These are phyloP conservation scores for Dactylis glomerata DNA, from an alignment of 176 grass and related monocot genomes.

Conservation along the genomic window DNA sequence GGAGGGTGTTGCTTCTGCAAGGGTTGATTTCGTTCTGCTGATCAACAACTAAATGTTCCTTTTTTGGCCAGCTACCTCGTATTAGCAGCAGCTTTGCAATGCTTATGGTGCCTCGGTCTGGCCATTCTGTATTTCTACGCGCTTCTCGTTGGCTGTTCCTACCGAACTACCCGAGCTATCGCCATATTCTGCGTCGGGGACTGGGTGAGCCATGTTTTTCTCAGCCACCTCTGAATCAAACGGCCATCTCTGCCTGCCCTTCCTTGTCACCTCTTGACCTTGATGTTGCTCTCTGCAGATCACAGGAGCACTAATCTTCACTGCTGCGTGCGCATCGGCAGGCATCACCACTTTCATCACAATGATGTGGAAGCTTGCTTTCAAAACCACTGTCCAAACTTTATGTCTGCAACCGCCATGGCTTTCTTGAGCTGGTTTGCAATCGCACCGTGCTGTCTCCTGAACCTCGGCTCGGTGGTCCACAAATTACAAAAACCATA, in stretches of 20 bases:
- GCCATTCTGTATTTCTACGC: conserved; percentile 72
- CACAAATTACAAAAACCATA: conserved; percentile 32
- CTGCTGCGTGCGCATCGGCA: conserved; percentile 77
- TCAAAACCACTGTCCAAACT: conserved; percentile 71
- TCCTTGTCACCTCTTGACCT: background rate
- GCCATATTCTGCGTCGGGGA: conserved; percentile 77
- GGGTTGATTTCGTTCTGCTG: too few relatives aligned
- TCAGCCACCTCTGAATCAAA: too few relatives aligned
- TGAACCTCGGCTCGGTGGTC: conserved; percentile 79
- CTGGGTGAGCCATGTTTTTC: conserved; percentile 58
- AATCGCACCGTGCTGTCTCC: conserved; percentile 64
- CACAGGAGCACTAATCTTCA: conserved; percentile 70
- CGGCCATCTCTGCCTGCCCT: too few relatives aligned
- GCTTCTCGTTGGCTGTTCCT: conserved; percentile 73
- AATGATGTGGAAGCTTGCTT: conserved; percentile 66
- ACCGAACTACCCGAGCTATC: conserved; percentile 42
- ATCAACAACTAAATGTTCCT: too few relatives aligned
- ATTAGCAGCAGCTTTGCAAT: conserved; percentile 68
- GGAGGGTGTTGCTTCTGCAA: too few relatives aligned
- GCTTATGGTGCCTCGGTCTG: conserved; percentile 74
- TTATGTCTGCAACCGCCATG: conserved; percentile 76
- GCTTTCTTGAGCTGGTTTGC: conserved; percentile 92
- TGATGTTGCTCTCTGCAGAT: conserved; percentile 42
- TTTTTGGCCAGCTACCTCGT: conserved; percentile 65
- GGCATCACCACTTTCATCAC: conserved; percentile 85